Conservation (phyloP, 2,329 filamentous ascomycete genomes). For the Capronia americana region DNA sequence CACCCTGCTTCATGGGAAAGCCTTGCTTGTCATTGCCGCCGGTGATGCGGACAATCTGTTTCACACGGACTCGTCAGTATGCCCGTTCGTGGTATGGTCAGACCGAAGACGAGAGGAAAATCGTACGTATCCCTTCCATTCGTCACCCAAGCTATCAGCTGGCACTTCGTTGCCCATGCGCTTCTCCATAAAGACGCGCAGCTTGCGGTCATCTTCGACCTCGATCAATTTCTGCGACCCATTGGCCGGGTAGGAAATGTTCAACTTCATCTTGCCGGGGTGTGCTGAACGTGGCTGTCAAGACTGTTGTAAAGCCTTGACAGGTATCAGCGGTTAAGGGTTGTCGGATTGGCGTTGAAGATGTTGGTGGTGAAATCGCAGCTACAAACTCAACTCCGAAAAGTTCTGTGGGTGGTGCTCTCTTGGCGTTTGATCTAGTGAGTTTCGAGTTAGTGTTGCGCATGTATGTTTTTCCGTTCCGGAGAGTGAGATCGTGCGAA, state of each 20-base stretch:
- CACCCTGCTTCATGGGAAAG: constrained; percentile 99
- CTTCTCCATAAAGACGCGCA: constrained; percentile 98
- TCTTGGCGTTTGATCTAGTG: constrained; percentile 2
- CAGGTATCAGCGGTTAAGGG: constrained; percentile 47
- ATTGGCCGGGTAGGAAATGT: constrained; percentile 93
- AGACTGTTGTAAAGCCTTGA: constrained; percentile 48
- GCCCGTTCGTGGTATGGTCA: not conserved
- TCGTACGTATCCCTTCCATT: constrained; percentile 99
- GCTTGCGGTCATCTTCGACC: constrained; percentile 98
- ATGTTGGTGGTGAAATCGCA: constrained; percentile 5
- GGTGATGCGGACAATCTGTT: constrained; percentile 68
- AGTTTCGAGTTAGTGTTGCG: not conserved
- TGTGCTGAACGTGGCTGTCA: constrained; percentile 45
- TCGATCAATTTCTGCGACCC: constrained; percentile 99
- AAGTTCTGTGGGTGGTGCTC: constrained; percentile 11
- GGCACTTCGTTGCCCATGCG: constrained; percentile 78
- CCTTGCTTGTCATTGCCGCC: constrained; percentile 99
- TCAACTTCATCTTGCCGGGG: constrained; percentile 69
- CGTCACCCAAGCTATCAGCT: constrained; percentile 93
- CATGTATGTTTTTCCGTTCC: not conserved
- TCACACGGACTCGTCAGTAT: constrained; percentile 29
- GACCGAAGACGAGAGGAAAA: not conserved
- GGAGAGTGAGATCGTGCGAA: not conserved
- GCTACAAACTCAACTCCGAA: not conserved
- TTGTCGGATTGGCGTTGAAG: constrained; percentile 33